Evolutionary conservation across 1,284 basidiomycete genomes (phyloP), one percentile per base, ranked within the genome.

Genomic region (Fomitopsis palustris): DNA sequence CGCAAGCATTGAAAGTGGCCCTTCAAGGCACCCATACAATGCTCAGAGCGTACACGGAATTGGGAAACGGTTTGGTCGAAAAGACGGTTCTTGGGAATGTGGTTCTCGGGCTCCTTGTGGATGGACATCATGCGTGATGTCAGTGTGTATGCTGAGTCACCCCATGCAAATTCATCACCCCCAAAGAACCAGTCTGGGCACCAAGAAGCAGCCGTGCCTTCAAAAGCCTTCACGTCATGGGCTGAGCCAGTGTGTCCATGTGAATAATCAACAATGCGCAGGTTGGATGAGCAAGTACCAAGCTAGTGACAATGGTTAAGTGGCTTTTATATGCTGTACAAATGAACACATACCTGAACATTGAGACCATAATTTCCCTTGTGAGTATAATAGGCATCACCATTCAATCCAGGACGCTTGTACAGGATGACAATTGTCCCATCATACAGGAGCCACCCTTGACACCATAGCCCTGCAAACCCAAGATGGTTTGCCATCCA

Each of bases 351-450:
- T 58, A 70, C 70, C 62, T 72, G 74, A 21, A 74, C 42, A 65
- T 76, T 76, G 7, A 77, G 39, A 7, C 71, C 74, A 57, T 75
- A 75, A 42, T 74, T 74, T 16, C 62, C 67, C 61, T 78, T 78
- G 2, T 66, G 57, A 54, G 76, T 70, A 62, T 74, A 77, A 55
- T 72, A 78, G 9, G 60, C 66, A 35, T 78, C 70, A 10, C 75
- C 73, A 64, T 69, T 68, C 52, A 63, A 66, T 1, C 60, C 63
- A 16, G 74, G 76, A 19, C 62, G 64, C 9, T 70, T 64, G 45
- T 64, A 67, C 2, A 78, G 68, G 1, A 72, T 70, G 16, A 78
- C 60, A 3, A 75, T 61, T 2, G 71, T 77, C 1, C 76, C 74
- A 67, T 78, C 75, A 17, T 76, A 74, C 39, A 77, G 67, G 14